These are phyloP conservation scores for Sporodiniella umbellata DNA, from an alignment of 371 early-diverging fungal species.

Conservation along the genomic window DNA sequence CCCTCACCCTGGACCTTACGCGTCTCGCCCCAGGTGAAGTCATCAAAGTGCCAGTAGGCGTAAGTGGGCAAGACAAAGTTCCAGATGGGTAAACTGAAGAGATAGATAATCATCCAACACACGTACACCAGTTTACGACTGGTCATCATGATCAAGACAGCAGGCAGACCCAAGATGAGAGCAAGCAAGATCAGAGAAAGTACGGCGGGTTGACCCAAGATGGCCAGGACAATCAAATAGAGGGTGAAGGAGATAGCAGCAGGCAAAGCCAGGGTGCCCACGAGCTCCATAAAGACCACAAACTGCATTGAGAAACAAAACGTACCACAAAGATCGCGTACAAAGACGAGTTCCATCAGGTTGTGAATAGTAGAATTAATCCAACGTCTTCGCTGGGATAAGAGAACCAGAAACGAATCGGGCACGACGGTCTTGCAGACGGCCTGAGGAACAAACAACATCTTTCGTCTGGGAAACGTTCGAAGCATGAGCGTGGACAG, in stretches of 20 bases:
- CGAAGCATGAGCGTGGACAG: constrained; percentile 97
- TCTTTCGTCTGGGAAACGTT: constrained; percentile 95
- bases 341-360: constrained; percentile 91
- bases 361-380: constrained; percentile 99
- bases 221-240: constrained; percentile 68
- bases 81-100: constrained; percentile 96
- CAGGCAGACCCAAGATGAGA: constrained; percentile 90
- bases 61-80: constrained; percentile 96
- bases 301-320: constrained; percentile 99
- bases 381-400: constrained; percentile 98
- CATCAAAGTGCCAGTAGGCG: constrained; percentile 99
- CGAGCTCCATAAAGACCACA: constrained; percentile 95
- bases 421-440: constrained; percentile 98
- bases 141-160: constrained; percentile 89
- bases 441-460: constrained; percentile 97
- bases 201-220: constrained; percentile 53
- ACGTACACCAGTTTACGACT: constrained; percentile 89
- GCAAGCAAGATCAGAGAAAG: constrained; percentile 81
- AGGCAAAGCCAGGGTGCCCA: constrained; percentile 97
- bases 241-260: constrained; percentile 94
- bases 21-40: constrained; percentile 99
- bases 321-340: constrained; percentile 96
- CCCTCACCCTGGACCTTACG: constrained; percentile 77
- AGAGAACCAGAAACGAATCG: constrained; percentile 87
- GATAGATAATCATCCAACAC: constrained; percentile 94